Evolutionary conservation across 1,284 basidiomycete genomes (phyloP).

Genomic region (Ustanciosporium gigantosporum): DNA sequence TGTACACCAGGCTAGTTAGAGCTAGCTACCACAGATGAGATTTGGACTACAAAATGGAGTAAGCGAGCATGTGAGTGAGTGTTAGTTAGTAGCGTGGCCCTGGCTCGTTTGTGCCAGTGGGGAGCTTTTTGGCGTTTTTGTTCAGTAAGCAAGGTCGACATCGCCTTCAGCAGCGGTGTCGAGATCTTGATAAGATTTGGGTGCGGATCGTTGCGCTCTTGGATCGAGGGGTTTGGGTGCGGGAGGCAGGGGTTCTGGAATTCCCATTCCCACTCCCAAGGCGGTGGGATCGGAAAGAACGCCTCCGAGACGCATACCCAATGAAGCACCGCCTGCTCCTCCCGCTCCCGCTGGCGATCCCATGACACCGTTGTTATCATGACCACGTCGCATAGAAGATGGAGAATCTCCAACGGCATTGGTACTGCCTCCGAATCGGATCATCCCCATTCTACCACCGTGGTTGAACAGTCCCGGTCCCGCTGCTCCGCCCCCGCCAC

Average conservation of each 20-base stretch:
- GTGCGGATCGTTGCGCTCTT: slow-evolving; percentile 13
- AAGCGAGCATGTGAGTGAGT: too few relatives aligned
- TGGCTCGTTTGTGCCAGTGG: too few relatives aligned
- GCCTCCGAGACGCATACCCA: slow-evolving; percentile 29
- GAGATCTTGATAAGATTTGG: slow-evolving; percentile 48
- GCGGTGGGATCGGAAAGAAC: slow-evolving; percentile 1
- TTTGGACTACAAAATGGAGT: too few relatives aligned
- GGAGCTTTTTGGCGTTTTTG: too few relatives aligned
- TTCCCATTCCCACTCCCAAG: neutral
- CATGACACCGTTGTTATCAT: neutral
- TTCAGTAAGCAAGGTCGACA: slow-evolving; percentile 40
- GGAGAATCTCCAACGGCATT: slow-evolving; percentile 27
- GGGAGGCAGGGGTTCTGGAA: slow-evolving; percentile 33
- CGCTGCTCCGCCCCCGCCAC: slow-evolving; percentile 2
- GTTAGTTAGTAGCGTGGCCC: too few relatives aligned
- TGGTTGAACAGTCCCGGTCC: slow-evolving; percentile 12
- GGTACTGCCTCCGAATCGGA: slow-evolving; percentile 24
- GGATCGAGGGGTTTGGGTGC: slow-evolving; percentile 47
- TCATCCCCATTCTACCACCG: slow-evolving; percentile 34
- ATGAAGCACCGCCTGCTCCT: neutral
- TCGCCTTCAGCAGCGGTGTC: slow-evolving; percentile 43
- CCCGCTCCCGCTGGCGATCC: neutral
- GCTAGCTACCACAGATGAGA: too few relatives aligned
- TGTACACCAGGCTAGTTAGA: too few relatives aligned
- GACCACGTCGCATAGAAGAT: neutral